phyloP scores from a whole-genome alignment of 371 early-diverging fungal species.

The Parasitella parasitica region DNA sequence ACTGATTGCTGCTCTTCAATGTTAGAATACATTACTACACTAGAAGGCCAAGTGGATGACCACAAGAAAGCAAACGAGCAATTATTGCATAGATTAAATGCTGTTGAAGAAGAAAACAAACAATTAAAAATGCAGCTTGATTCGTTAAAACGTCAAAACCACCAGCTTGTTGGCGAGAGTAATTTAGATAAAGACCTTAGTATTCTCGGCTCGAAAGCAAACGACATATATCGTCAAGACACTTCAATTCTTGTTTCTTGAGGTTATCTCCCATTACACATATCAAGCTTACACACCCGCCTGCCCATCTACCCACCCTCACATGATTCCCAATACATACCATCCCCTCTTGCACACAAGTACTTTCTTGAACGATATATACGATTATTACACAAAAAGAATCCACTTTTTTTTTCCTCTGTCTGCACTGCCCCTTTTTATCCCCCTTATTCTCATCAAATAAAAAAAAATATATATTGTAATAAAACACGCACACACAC shows the following conservation, averaged over 20 bases:
- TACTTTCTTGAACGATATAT: too few species aligned
- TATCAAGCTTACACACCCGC: not conserved
- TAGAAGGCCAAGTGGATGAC: conserved; percentile 63
- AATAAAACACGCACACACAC: not conserved
- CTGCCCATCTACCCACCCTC: too few species aligned
- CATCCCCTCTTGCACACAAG: not conserved
- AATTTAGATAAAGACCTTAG: conserved; percentile 33
- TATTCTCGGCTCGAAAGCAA: conserved; percentile 25
- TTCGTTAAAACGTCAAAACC: conserved; percentile 29
- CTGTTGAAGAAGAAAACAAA: conserved; percentile 54
- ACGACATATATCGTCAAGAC: conserved; percentile 36
- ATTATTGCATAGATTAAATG: conserved; percentile 37
- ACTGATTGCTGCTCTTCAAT: not conserved
- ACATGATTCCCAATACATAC: not conserved
- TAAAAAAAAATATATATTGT: not conserved
- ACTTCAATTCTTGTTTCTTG: conserved; percentile 33
- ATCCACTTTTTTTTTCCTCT: not conserved
- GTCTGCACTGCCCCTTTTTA: not conserved
- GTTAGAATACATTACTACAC: conserved; percentile 66
- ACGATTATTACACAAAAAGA: conserved; percentile 1
- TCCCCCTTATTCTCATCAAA: not conserved
- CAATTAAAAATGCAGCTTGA: conserved; percentile 52
- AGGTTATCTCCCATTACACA: not conserved
- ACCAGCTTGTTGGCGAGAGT: conserved; percentile 3
- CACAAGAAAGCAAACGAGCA: conserved; percentile 56